Evolutionary conservation across 441 rosid genomes (phyloP).

Genomic region (Theobroma grandiflorum): DNA sequence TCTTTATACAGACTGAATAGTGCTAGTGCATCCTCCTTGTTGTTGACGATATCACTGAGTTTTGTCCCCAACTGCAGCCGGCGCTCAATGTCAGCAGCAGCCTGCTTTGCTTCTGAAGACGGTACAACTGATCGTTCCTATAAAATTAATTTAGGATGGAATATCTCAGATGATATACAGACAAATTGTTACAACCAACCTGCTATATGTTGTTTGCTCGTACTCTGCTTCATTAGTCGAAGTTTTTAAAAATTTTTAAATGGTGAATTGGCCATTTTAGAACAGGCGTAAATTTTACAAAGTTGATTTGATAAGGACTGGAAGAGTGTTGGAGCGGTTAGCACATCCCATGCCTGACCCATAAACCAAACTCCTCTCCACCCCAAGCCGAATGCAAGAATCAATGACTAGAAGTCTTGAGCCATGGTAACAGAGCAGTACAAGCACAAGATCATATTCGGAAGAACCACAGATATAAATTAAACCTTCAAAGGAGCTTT

Average conservation of each 20-base stretch:
- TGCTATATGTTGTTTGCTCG: neutral
- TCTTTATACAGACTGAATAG: conserved; percentile 66
- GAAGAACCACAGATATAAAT: neutral
- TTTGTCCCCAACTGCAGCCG: conserved; percentile 82
- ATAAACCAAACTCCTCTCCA: neutral
- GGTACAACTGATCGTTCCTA: conserved; percentile 53
- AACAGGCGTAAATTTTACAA: neutral
- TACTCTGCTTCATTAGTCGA: neutral
- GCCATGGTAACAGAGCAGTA: neutral
- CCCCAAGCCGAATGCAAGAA: conserved; percentile 7
- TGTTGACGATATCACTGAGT: conserved; percentile 77
- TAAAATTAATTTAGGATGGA: conserved; percentile 22
- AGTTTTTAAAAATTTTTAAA: neutral
- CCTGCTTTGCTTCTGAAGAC: conserved; percentile 74
- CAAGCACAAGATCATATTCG: neutral
- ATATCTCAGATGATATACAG: conserved; percentile 18
- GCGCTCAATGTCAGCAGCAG: conserved; percentile 77
- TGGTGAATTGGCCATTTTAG: conserved; percentile 5
- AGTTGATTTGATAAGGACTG: neutral
- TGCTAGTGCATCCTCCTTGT: conserved; percentile 78
- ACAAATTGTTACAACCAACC: neutral
- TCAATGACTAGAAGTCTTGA: conserved; percentile 17
- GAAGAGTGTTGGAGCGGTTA: neutral
- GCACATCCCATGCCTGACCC: neutral
- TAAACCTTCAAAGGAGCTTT: conserved; percentile 6